These are phyloP conservation scores for Hygrophoropsis aurantiaca DNA, from an alignment of 768 basidiomycete genomes.

Conservation along the genomic window DNA sequence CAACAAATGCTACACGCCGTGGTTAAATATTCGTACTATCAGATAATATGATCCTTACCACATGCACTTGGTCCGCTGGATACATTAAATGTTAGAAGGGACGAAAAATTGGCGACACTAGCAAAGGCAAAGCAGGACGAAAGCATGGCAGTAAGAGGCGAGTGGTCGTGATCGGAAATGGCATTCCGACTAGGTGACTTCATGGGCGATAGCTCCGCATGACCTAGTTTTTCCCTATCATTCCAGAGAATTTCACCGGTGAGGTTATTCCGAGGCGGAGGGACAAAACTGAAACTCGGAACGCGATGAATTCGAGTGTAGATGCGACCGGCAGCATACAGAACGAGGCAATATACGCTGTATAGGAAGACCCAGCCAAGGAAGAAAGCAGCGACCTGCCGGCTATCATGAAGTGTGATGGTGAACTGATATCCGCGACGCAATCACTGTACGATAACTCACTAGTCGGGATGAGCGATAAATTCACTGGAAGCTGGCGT, in stretches of 20 bases:
- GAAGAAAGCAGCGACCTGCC: conserved; percentile 37
- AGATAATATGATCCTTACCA: conserved; percentile 15
- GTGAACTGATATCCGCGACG: too few species aligned
- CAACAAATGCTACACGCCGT: conserved; percentile 36
- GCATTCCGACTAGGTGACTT: too few species aligned
- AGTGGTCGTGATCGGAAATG: neutral
- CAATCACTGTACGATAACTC: too few species aligned
- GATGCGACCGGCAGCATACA: conserved; percentile 10
- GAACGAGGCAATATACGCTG: conserved; percentile 25
- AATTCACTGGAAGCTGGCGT: conserved; percentile 19
- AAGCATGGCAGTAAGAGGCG: conserved; percentile 21
- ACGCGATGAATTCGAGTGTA: too few species aligned
- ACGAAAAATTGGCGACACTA: conserved; percentile 29
- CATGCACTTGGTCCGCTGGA: conserved; percentile 16
- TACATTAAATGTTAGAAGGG: conserved; percentile 25
- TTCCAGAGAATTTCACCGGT: too few species aligned
- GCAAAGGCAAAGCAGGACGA: conserved; percentile 30
- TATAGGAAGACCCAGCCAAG: conserved; percentile 41
- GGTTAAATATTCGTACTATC: neutral
- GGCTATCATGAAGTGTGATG: too few species aligned
- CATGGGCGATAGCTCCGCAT: too few species aligned
- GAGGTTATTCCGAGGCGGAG: too few species aligned
- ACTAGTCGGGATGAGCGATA: conserved; percentile 34
- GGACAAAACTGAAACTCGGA: conserved; percentile 9
- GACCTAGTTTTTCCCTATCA: too few species aligned